phyloP scores from a whole-genome alignment of 2,329 filamentous ascomycete species.

The Colletotrichum trifolii region DNA sequence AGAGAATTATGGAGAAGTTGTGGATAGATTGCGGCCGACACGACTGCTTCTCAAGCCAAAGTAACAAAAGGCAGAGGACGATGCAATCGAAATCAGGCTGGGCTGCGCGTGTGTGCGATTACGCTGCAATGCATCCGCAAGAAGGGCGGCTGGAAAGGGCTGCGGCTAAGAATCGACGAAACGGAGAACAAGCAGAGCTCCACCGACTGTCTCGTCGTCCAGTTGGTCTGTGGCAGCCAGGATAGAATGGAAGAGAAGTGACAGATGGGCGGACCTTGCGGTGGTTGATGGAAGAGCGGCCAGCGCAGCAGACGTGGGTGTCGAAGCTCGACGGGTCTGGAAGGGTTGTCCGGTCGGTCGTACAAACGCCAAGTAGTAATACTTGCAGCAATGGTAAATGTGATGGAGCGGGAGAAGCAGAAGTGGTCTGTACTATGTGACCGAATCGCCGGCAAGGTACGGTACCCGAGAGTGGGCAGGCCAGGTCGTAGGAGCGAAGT shows the following conservation, averaged over 20 bases:
- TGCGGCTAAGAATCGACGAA: constrained; percentile 36
- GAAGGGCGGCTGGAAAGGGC: constrained; percentile 33
- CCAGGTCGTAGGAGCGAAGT: not conserved
- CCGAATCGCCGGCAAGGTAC: constrained; percentile 8
- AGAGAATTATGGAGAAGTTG: constrained; percentile 29
- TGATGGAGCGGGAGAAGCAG: not conserved
- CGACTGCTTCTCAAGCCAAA: constrained; percentile 22
- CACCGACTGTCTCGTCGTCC: constrained; percentile 25
- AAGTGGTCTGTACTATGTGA: not conserved
- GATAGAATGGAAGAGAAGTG: constrained; percentile 3
- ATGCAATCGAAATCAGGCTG: constrained; percentile 28
- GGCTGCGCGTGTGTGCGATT: constrained; percentile 28
- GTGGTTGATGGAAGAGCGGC: no score
- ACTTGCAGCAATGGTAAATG: constrained; percentile 3
- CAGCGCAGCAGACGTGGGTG: constrained; percentile 14
- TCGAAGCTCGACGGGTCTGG: constrained; percentile 8
- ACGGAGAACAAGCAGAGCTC: constrained; percentile 28
- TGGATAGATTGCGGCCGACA: constrained; percentile 20
- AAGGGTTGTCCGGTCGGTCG: constrained; percentile 13
- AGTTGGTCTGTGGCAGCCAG: constrained; percentile 18
- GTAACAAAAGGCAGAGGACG: constrained; percentile 4
- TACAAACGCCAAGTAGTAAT: constrained; percentile 3
- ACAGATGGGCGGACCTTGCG: not conserved
- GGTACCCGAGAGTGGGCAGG: constrained; percentile 7
- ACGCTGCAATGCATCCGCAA: constrained; percentile 24